Base-by-base conservation (phyloP, 495 filamentous ascomycete genomes). In the Annulohypoxylon bovei region DNA sequence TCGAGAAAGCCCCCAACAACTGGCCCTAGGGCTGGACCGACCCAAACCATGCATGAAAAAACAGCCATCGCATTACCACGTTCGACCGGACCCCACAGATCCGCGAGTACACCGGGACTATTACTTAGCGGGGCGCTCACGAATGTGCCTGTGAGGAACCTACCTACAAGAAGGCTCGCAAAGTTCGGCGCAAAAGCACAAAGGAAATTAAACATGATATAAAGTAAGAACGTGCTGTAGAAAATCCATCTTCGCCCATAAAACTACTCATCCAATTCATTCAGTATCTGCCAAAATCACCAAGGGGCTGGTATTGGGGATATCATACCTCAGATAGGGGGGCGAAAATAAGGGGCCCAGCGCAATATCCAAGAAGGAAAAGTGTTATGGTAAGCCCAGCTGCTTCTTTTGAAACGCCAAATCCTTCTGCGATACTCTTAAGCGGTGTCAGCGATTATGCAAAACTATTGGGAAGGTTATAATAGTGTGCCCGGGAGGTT, bases 121-220 rank as follows among this genome's bases (percentile, higher is more conserved):
- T 85, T 85, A 32, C 77, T 82, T 22, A 87, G 73, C 3, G 85
- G 79, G 1, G 85, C 84, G 32, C 78, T 80, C 8, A 83, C 85
- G 49, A 85, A 85, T 5, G 82, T 84, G 25, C 86, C 86, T 0
- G 82, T 77, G 14, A 87, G 61, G 63, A 88, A 87, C 9, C 86
- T 74, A 28, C 84, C 83, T 5, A 83, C 82, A 1, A 88, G 72
- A 23, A 88, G 71, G 16, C 76, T 78, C 1, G 68, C 84, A 12
- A 88, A 76, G 54, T 85, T 86, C 1, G 82, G 82, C 9, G 84
- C 78, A 37, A 87, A 81, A 39, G 86, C 85, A 69, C 84, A 86
- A 1, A 83, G 75, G 63, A 88, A 83, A 58, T 80, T 84, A 75
- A 87, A 86, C 14, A 76, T 71, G 27, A 84, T 72, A 62, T 84